Conservation (phyloP, 805 yeast species). For the Schwanniomyces occidentalis region DNA sequence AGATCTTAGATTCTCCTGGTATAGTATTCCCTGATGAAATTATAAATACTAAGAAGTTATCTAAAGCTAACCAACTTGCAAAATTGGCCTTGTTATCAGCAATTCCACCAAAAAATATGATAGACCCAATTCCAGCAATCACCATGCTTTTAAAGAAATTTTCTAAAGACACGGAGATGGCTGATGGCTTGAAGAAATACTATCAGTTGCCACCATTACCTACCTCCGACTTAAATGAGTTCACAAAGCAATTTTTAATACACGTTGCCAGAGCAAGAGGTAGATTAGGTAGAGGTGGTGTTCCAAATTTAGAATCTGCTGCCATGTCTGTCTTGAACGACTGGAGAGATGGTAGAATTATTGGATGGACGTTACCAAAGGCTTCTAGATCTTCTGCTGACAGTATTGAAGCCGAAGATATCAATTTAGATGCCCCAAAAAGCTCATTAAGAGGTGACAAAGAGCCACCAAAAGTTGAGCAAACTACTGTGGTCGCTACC, state of each 20-base stretch:
- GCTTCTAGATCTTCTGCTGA: slow-evolving; percentile 37
- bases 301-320: slow-evolving; percentile 86
- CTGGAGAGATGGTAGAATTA: slow-evolving; percentile 95
- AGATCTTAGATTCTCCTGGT: slow-evolving; percentile 94
- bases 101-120: slow-evolving; percentile 79
- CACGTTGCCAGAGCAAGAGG: slow-evolving; percentile 94
- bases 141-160: slow-evolving; percentile 73
- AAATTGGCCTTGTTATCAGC: slow-evolving; percentile 87
- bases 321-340: slow-evolving; percentile 82
- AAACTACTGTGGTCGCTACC: slow-evolving; percentile 76
- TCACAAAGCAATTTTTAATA: slow-evolving; percentile 81
- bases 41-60: slow-evolving; percentile 38
- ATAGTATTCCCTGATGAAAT: slow-evolving; percentile 85
- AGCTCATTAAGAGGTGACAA: slow-evolving; percentile 42
- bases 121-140: slow-evolving; percentile 83
- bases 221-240: slow-evolving; percentile 67
- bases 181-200: slow-evolving; percentile 67
- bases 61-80: slow-evolving; percentile 74
- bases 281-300: slow-evolving; percentile 87
- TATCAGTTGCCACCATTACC: slow-evolving; percentile 84
- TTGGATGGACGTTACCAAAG: slow-evolving; percentile 86
- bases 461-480: slow-evolving; percentile 53
- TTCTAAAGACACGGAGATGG: slow-evolving; percentile 72
- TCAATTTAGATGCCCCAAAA: slow-evolving; percentile 33
- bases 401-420: slow-evolving; percentile 15